Conservation (phyloP, 176 grass and related monocot species). For the Oryza glaberrima region DNA sequence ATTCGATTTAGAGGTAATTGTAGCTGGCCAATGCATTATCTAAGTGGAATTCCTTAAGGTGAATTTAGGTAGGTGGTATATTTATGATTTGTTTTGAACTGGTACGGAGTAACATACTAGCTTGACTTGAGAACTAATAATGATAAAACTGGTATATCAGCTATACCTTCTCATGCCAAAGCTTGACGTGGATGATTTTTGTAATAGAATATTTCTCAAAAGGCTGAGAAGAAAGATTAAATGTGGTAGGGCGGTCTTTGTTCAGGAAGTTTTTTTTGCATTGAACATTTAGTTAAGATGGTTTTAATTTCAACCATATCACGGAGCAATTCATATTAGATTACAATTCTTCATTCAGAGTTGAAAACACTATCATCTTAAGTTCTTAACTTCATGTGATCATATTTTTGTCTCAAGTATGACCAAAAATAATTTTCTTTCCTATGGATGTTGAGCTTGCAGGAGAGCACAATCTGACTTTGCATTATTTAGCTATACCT, state of each 20-base stretch:
- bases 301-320: constrained; percentile 26
- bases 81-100: neutral
- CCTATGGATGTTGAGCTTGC: neutral
- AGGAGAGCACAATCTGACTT: neutral
- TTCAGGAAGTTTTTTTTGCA: neutral
- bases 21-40: constrained; percentile 18
- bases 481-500: constrained; percentile 1
- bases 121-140: constrained; percentile 2
- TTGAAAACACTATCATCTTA: constrained; percentile 20
- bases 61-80: neutral
- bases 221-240: constrained; percentile 3
- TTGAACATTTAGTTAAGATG: constrained; percentile 27
- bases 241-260: constrained; percentile 6
- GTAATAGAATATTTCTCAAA: neutral
- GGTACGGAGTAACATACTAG: neutral
- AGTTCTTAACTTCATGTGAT: constrained; percentile 32
- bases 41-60: constrained; percentile 2
- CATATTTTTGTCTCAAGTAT: constrained; percentile 15
- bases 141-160: constrained; percentile 15
- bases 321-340: neutral
- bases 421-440: constrained; percentile 5
- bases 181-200: neutral
- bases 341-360: constrained; percentile 21
- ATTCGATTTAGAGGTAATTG: constrained; percentile 5
- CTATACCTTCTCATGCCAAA: constrained; percentile 12